Evolutionary conservation across 1,284 basidiomycete species (phyloP).

Genomic region (Prillingera fragicola): DNA sequence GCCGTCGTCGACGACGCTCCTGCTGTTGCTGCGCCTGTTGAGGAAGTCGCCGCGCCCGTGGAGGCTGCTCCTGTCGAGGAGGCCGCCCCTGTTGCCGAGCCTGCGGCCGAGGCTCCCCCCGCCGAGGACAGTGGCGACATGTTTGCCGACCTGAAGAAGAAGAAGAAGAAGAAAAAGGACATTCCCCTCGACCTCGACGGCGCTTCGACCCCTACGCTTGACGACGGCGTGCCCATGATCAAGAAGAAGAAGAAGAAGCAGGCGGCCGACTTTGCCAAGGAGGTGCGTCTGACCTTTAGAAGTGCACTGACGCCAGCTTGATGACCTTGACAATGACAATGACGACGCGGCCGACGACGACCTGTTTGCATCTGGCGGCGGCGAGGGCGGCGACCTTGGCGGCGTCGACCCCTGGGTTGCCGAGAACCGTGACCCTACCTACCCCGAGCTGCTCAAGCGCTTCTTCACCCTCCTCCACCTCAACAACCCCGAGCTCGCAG

Average conservation of each 20-base stretch:
- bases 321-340: slow-evolving; percentile 50
- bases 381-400: slow-evolving; percentile 41
- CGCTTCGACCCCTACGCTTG: slow-evolving; percentile 8
- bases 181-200: slow-evolving; percentile 44
- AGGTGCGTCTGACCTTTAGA: slow-evolving; percentile 50
- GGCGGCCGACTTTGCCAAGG: slow-evolving; percentile 65
- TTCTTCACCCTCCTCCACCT: slow-evolving; percentile 89
- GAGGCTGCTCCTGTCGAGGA: slow-evolving; percentile 17
- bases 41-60: slow-evolving; percentile 35
- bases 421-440: slow-evolving; percentile 89
- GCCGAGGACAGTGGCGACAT: slow-evolving; percentile 39
- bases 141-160: slow-evolving; percentile 55
- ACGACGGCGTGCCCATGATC: slow-evolving; percentile 51
- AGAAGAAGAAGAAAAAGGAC: slow-evolving; percentile 52
- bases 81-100: slow-evolving; percentile 31
- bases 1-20: slow-evolving; percentile 45
- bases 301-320: slow-evolving; percentile 23
- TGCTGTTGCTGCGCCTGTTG: slow-evolving; percentile 23
- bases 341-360: slow-evolving; percentile 74
- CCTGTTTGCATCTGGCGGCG: slow-evolving; percentile 64
- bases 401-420: slow-evolving; percentile 67
- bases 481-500: slow-evolving; percentile 88
- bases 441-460: slow-evolving; percentile 83
- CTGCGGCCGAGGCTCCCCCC: slow-evolving; percentile 24
- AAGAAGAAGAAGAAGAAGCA: slow-evolving; percentile 53